Base-by-base conservation (phyloP, 768 basidiomycete species). In the Amanita inopinata region DNA sequence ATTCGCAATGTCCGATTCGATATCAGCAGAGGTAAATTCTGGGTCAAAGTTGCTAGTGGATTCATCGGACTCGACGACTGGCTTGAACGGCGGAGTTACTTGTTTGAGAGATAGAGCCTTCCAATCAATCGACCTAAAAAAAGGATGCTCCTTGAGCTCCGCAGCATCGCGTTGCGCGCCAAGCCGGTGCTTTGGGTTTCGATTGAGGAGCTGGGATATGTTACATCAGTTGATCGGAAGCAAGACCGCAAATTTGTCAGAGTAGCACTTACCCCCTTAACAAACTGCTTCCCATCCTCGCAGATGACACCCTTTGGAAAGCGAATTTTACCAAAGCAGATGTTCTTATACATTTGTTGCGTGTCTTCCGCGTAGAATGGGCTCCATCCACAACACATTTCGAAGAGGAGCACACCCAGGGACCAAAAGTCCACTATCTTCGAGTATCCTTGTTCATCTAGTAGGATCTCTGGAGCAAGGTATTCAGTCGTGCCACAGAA, bases 341-440 rank as follows among this genome's bases (percentile, higher is more conserved):
- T 90, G 64, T 87, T 91, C 71, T 92, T 92, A 69, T 99, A 99
- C 96, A 99, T 99, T 64, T 94, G 89, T 60, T 99, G 94, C 3
- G 91, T 96, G 57, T 99, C 96, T 56, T 99, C 96, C 12, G 94
- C 93, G 56, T 98, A 99, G 66, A 98, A 99, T 31, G 96, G 96
- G 57, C 87, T 91, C 96, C 96, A 98, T 4, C 96, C 96, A 52
- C 96, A 99, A 55, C 96, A 98, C 96, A 99, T 99, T 65, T 99
- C 96, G 58, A 98, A 99, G 17, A 99, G 70, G 23, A 99, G 70
- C 1, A 98, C 96, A 24, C 93, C 94, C 14, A 97, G 66, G 35
- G 83, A 87, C 93, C 96, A 99, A 60, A 98, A 99, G 60, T 99
- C 96, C 52, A 99, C 96, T 37, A 96, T 80, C 64, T 98, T 98